A percentile compares a stretch with the other conserved stretches of the same genome.
Conservation (phyloP, 768 basidiomycete genomes). For the Rhodocollybia butyracea region DNA sequence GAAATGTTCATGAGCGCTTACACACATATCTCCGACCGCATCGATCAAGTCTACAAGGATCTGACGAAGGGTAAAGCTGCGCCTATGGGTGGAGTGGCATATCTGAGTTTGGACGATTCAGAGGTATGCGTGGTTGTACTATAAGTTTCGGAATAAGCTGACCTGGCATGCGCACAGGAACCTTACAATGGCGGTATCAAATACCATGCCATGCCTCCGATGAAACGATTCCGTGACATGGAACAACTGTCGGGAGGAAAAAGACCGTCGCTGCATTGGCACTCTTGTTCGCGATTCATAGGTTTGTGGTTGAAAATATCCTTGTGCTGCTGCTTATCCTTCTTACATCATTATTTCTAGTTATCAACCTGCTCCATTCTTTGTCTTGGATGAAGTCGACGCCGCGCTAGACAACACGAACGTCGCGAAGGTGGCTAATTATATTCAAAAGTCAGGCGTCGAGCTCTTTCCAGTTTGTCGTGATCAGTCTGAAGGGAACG, state of each 20-base stretch:
- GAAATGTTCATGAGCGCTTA: constrained; percentile 96
- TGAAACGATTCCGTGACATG: constrained; percentile 99
- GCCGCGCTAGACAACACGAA: constrained; percentile 99
- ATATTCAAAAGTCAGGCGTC: constrained; percentile 86
- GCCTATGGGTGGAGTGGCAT: constrained; percentile 95
- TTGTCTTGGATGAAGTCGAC: constrained; percentile 98
- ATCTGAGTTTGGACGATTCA: constrained; percentile 91
- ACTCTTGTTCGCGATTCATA: constrained; percentile 94
- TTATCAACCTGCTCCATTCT: constrained; percentile 96
- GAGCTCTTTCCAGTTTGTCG: constrained; percentile 88
- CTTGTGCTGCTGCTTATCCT: no score
- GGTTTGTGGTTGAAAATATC: no score
- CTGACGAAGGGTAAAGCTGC: constrained; percentile 93
- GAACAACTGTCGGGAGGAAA: constrained; percentile 96
- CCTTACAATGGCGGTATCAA: constrained; percentile 89
- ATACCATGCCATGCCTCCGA: constrained; percentile 99
- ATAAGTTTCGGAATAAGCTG: not conserved
- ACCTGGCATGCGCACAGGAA: constrained; percentile 42
- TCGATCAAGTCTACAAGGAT: constrained; percentile 96
- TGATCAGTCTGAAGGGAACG: constrained; percentile 94
- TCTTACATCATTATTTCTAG: constrained; percentile 42
- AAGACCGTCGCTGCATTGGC: constrained; percentile 99
- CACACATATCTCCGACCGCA: constrained; percentile 91
- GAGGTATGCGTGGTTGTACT: constrained; percentile 53
- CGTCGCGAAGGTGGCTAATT: constrained; percentile 92